These are phyloP conservation scores for Cinnamomum chago DNA, from an alignment of 164 flowering plant genomes.

Conservation along the genomic window DNA sequence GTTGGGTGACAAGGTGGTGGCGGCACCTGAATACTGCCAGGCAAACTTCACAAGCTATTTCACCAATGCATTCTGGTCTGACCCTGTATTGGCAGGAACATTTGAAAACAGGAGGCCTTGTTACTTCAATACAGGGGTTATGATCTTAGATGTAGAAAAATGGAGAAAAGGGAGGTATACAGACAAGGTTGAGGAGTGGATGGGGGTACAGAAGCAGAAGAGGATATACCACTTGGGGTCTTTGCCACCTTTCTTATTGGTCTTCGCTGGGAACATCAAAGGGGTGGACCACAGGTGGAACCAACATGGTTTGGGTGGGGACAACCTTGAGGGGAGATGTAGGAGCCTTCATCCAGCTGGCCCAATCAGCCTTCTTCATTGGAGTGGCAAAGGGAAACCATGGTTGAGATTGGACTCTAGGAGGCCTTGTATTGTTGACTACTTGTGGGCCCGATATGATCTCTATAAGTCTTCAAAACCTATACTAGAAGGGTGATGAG, in stretches of 20 bases:
- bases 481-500: constrained; percentile 35
- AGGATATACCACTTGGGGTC: constrained; percentile 56
- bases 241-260: constrained; percentile 50
- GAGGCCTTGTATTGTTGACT: constrained; percentile 48
- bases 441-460: constrained; percentile 54
- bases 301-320: constrained; percentile 64
- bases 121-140: constrained; percentile 69
- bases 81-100: constrained; percentile 26
- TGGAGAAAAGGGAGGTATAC: constrained; percentile 62
- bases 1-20: constrained; percentile 51
- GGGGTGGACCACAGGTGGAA: constrained; percentile 59
- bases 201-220: constrained; percentile 54
- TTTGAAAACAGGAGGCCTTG: constrained; percentile 51
- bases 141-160: constrained; percentile 60
- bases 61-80: constrained; percentile 51
- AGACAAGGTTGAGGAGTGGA: constrained; percentile 58
- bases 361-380: constrained; percentile 51
- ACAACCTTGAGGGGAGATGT: constrained; percentile 51
- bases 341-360: constrained; percentile 58
- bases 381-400: constrained; percentile 66
- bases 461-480: constrained; percentile 32
- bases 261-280: constrained; percentile 45
- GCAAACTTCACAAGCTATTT: constrained; percentile 62
- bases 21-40: constrained; percentile 69
- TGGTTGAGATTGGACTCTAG: constrained; percentile 55